phyloP scores from a whole-genome alignment of 148 eudicot genomes.

The Chenopodium quinoa region DNA sequence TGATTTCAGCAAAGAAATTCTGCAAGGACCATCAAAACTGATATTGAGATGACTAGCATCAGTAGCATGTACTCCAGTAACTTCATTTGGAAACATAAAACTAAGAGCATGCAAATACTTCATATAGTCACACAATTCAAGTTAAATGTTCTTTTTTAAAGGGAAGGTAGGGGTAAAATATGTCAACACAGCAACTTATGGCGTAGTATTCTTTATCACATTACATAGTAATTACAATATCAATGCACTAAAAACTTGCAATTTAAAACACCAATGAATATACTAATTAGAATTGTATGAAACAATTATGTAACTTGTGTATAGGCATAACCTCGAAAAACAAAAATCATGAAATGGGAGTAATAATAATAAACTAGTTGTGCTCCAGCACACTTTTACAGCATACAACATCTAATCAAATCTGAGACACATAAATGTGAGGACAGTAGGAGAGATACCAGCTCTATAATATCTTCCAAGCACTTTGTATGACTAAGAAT shows the following conservation, averaged over 20 bases:
- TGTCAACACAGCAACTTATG: no score
- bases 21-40: slow-evolving; percentile 25
- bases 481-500: slow-evolving; percentile 45
- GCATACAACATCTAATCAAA: neutral
- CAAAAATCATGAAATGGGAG: neutral
- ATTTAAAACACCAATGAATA: neutral
- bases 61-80: neutral
- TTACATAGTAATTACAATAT: neutral
- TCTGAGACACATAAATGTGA: neutral
- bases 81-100: slow-evolving; percentile 1
- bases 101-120: neutral
- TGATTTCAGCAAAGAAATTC: slow-evolving; percentile 56
- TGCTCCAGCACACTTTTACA: neutral
- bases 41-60: neutral
- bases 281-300: neutral
- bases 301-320: neutral
- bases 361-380: neutral
- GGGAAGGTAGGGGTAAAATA: neutral
- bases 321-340: neutral
- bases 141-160: neutral
- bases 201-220: neutral
- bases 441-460: slow-evolving; percentile 37
- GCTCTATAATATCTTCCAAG: slow-evolving; percentile 49
- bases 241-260: neutral
- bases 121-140: neutral